A percentile compares a stretch with the other conserved stretches of the same genome.
phyloP scores from a whole-genome alignment of 176 grass and related monocot genomes.

The Bromus sterilis region DNA sequence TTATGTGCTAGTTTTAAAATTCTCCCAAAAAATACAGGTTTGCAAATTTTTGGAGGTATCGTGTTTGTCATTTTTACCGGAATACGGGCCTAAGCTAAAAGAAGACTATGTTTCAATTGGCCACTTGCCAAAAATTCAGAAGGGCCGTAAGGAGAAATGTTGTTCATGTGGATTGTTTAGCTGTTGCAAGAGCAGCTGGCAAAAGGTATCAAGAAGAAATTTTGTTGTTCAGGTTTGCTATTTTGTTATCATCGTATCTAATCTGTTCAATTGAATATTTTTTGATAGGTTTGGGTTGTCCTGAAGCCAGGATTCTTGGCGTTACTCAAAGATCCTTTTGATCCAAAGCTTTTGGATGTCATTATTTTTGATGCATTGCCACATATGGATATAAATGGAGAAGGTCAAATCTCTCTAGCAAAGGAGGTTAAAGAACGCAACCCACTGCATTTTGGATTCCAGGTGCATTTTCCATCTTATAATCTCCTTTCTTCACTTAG shows the following conservation, averaged over 20 bases:
- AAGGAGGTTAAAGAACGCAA: constrained; percentile 93
- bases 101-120: constrained; percentile 92
- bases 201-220: constrained; percentile 53
- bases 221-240: constrained; percentile 2
- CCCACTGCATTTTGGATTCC: constrained; percentile 84
- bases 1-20: background rate
- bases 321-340: constrained; percentile 89
- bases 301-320: constrained; percentile 95
- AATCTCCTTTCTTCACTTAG: background rate
- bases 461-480: constrained; percentile 41
- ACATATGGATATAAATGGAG: constrained; percentile 78
- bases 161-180: constrained; percentile 66
- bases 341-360: constrained; percentile 90
- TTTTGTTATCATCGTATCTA: constrained; percentile 21
- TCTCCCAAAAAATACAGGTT: constrained; percentile 50
- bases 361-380: constrained; percentile 93
- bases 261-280: constrained; percentile 26
- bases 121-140: constrained; percentile 89
- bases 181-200: constrained; percentile 92
- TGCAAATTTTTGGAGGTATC: constrained; percentile 98
- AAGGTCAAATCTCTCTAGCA: constrained; percentile 75
- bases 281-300: constrained; percentile 80
- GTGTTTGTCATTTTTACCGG: constrained; percentile 83
- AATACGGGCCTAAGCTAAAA: constrained; percentile 94
- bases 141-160: constrained; percentile 49